These are phyloP conservation scores for Trypanosomatidae sp. DNA, from an alignment of 208 protist species.

Conservation along the genomic window DNA sequence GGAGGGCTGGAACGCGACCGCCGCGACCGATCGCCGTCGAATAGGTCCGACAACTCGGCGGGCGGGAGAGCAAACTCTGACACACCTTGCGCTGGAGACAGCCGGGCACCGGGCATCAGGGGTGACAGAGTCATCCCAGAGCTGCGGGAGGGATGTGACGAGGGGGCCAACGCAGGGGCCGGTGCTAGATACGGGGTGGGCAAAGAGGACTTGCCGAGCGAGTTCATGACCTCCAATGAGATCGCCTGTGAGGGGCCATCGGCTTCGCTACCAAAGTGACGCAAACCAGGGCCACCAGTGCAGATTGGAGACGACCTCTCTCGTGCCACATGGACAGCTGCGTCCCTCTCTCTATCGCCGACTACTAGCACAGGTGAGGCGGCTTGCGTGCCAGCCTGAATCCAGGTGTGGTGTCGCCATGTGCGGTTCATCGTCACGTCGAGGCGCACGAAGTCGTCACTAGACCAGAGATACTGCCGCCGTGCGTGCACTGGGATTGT, in stretches of 20 bases:
- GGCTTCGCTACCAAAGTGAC: constrained; percentile 12
- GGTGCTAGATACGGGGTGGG: constrained; percentile 31
- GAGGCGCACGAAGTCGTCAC: constrained; percentile 37
- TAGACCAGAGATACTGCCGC: constrained; percentile 28
- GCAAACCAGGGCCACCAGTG: constrained; percentile 8
- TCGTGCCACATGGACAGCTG: neutral
- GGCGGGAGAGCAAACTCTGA: constrained; percentile 22
- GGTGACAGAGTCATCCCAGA: constrained; percentile 3
- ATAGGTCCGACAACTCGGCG: constrained; percentile 14
- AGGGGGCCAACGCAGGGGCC: constrained; percentile 1
- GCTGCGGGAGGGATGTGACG: constrained; percentile 7
- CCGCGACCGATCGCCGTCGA: constrained; percentile 14
- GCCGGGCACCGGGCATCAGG: constrained; percentile 1
- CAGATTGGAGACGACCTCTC: constrained; percentile 25
- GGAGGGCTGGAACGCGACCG: constrained; percentile 17
- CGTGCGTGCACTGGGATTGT: constrained; percentile 10
- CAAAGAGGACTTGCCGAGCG: constrained; percentile 30
- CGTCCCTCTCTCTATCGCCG: neutral
- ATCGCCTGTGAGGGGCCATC: constrained; percentile 12
- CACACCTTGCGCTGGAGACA: constrained; percentile 17
- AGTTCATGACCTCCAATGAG: constrained; percentile 21
- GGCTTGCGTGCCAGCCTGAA: constrained; percentile 4
- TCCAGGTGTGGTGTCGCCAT: constrained; percentile 23
- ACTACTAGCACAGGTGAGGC: neutral
- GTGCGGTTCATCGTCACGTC: constrained; percentile 30